phyloP scores from a whole-genome alignment of 331 rosid species.

The Spiraea crenata region DNA sequence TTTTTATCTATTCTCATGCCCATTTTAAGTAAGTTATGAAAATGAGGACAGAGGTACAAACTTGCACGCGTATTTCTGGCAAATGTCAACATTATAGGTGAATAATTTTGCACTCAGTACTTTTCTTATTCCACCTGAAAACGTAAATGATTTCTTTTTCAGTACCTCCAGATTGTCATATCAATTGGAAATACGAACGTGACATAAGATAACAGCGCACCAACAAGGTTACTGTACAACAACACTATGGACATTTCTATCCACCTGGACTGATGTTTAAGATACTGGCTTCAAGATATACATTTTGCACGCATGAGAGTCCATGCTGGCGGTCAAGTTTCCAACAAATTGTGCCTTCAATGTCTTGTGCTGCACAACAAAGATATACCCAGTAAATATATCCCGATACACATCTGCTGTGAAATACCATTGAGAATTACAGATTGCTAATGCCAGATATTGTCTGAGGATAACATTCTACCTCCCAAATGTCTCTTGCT shows the following conservation, averaged over 20 bases:
- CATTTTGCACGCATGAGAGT: constrained; percentile 76
- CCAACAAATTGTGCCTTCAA: constrained; percentile 37
- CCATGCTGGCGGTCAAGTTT: constrained; percentile 51
- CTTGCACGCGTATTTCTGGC: too few species aligned
- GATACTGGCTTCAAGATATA: constrained; percentile 58
- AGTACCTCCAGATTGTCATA: too few species aligned
- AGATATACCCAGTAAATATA: neutral
- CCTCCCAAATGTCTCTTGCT: constrained; percentile 94
- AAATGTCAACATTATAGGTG: too few species aligned
- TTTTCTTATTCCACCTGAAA: too few species aligned
- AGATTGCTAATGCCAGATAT: neutral
- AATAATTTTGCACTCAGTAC: too few species aligned
- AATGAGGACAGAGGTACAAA: too few species aligned
- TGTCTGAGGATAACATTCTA: constrained; percentile 13
- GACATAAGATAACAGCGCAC: neutral
- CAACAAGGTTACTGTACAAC: neutral
- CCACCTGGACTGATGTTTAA: neutral
- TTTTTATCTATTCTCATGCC: too few species aligned
- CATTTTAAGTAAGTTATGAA: too few species aligned
- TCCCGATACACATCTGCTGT: neutral
- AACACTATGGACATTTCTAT: neutral
- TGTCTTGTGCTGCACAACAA: constrained; percentile 67
- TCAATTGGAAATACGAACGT: neutral
- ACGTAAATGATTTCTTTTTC: too few species aligned
- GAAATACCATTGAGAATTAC: neutral